Conservation (phyloP, 306 rosid genomes). For the Acacia confusa region DNA sequence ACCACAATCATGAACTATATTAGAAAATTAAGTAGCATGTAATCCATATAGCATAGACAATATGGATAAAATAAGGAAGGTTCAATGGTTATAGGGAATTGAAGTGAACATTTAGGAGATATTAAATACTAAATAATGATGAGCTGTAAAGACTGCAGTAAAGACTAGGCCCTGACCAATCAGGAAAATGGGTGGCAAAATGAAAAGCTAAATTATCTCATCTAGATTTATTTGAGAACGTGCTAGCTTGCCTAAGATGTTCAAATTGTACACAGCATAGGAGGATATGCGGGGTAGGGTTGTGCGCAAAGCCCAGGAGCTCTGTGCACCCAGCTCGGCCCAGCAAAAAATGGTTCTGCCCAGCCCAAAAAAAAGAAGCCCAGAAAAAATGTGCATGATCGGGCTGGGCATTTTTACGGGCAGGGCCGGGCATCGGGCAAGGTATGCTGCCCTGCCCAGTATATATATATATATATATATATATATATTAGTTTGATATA, state of each 20-base stretch:
- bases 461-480: too few relatives aligned
- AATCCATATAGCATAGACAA: slow-evolving; percentile 17
- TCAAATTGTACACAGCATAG: neutral
- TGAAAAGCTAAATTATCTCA: neutral
- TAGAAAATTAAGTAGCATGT: slow-evolving; percentile 10
- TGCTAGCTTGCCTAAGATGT: neutral
- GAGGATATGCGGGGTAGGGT: neutral
- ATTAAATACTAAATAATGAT: neutral
- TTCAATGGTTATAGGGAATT: neutral
- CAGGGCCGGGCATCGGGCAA: too few relatives aligned
- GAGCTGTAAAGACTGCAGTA: neutral
- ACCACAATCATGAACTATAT: neutral
- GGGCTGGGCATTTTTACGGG: too few relatives aligned
- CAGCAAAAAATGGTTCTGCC: too few relatives aligned
- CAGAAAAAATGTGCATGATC: too few relatives aligned
- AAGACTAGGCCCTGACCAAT: neutral
- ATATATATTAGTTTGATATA: too few relatives aligned
- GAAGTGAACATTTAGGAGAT: slow-evolving; percentile 4
- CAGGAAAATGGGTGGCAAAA: neutral
- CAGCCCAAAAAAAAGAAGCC: too few relatives aligned
- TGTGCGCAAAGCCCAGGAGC: too few relatives aligned
- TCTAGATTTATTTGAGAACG: slow-evolving; percentile 5
- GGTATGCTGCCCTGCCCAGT: too few relatives aligned
- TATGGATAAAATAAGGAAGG: slow-evolving; percentile 7
- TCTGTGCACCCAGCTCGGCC: too few relatives aligned